A percentile compares a stretch with the other conserved stretches of the same genome.
Evolutionary conservation across 805 yeast species (phyloP).

Genomic region (Suhomyces prunicola): DNA sequence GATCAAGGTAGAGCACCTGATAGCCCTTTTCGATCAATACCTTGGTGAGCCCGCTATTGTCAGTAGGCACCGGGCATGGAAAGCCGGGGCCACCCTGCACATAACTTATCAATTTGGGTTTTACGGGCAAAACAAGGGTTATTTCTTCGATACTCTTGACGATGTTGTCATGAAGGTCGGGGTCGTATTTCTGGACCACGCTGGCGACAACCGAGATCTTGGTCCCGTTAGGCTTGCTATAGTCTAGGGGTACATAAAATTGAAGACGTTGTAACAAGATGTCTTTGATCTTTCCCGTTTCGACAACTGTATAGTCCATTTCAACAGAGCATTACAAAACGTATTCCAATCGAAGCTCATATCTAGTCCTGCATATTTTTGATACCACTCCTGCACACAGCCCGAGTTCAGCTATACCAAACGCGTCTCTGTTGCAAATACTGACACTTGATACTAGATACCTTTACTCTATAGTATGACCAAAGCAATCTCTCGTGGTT

Average conservation of each 20-base stretch:
- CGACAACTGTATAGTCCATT: background rate
- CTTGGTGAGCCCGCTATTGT: constrained; percentile 35
- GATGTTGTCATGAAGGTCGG: constrained; percentile 12
- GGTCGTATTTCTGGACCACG: constrained; percentile 30
- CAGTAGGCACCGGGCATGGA: constrained; percentile 38
- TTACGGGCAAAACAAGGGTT: constrained; percentile 19
- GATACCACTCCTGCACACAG: background rate
- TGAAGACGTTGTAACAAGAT: constrained; percentile 19
- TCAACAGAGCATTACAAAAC: too few species aligned
- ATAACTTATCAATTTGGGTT: constrained; percentile 37
- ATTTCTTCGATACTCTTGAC: background rate
- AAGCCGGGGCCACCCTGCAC: constrained; percentile 59
- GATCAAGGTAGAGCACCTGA: constrained; percentile 49
- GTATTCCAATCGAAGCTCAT: background rate
- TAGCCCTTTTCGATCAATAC: constrained; percentile 40
- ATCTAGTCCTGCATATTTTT: background rate
- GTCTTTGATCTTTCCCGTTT: constrained; percentile 11
- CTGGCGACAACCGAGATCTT: constrained; percentile 25
- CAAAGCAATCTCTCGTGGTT: background rate
- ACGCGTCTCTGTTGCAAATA: background rate
- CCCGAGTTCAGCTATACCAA: background rate
- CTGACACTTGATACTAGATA: too few species aligned
- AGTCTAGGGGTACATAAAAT: constrained; percentile 22
- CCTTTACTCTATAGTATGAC: background rate
- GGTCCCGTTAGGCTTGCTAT: background rate